A percentile compares a stretch with the other conserved stretches of the same genome.
Conservation (phyloP, 2,329 filamentous ascomycete species). For the Aureobasidium vineae region DNA sequence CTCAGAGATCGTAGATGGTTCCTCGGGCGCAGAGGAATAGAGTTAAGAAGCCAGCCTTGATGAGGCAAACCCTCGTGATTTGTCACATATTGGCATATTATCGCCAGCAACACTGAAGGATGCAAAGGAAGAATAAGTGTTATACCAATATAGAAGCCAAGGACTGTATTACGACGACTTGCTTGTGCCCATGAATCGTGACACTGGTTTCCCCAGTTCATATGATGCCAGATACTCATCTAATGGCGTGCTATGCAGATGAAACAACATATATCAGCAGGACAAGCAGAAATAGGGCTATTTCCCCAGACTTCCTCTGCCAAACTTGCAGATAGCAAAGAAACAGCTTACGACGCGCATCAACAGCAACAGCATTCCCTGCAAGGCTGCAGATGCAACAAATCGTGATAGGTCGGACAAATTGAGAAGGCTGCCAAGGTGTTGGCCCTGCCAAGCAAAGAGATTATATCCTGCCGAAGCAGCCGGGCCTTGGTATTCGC, state of each 20-base stretch:
- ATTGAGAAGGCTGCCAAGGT: not conserved
- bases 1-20: not conserved
- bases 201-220: not conserved
- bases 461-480: not conserved
- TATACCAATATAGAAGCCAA: not conserved
- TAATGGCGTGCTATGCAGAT: constrained; percentile 14
- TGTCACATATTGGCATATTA: no score
- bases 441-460: constrained; percentile 1
- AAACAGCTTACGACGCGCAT: constrained; percentile 14
- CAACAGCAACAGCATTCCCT: not conserved
- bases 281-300: not conserved
- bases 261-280: not conserved
- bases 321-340: not conserved
- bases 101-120: not conserved
- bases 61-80: not conserved
- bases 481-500: not conserved
- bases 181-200: not conserved
- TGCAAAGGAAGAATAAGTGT: not conserved
- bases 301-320: not conserved
- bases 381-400: not conserved
- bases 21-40: not conserved
- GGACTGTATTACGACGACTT: not conserved
- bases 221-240: not conserved
- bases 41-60: not conserved
- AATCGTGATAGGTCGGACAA: not conserved